Percentiles rank a stretch among this genome's conserved stretches.
Conservation (phyloP, 768 basidiomycete species). For the Leccinellum luteum region DNA sequence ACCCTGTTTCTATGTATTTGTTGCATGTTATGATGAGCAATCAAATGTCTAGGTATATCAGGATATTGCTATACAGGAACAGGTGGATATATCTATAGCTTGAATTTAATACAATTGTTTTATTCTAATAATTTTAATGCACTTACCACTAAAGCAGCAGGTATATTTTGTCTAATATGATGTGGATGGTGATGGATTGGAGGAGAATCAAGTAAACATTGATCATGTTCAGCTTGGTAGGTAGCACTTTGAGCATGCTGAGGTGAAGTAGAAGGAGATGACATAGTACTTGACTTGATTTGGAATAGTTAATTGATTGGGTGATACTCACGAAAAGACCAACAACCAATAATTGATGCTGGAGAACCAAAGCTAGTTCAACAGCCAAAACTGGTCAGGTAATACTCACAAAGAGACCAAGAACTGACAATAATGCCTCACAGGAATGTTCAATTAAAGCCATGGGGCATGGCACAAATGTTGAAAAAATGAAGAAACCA, state of each 20-base stretch:
- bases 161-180: not conserved
- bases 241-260: not conserved
- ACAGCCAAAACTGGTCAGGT: too few relatives aligned
- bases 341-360: too few relatives aligned
- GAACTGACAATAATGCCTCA: too few relatives aligned
- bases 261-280: not conserved
- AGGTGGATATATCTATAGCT: not conserved
- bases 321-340: too few relatives aligned
- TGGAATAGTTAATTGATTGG: too few relatives aligned
- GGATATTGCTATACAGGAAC: constrained; percentile 4
- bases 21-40: constrained; percentile 3
- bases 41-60: not conserved
- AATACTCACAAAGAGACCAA: too few relatives aligned
- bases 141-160: not conserved
- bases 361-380: too few relatives aligned
- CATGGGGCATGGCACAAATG: too few relatives aligned
- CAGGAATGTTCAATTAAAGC: too few relatives aligned
- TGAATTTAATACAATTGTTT: not conserved
- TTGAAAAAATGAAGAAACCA: too few relatives aligned
- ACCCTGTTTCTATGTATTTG: not conserved
- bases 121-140: not conserved
- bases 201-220: not conserved
- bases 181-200: not conserved
- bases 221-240: not conserved
- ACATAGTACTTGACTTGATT: not conserved